Conservation (phyloP, 2,329 filamentous ascomycete species). For the Botrytis medusae region DNA sequence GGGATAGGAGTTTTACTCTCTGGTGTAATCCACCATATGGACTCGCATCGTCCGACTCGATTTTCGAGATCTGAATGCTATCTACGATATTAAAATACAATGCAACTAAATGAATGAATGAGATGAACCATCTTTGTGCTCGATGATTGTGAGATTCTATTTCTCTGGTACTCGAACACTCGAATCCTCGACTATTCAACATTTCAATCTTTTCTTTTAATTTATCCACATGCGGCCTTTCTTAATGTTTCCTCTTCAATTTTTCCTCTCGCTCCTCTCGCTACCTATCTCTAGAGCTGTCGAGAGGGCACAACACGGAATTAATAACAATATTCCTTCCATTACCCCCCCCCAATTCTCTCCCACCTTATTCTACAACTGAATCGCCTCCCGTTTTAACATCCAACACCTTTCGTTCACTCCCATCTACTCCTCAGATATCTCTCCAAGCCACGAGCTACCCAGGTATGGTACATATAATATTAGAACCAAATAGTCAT, state of each 20-base stretch:
- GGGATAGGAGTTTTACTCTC: not conserved
- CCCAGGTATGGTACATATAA: not conserved
- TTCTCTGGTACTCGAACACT: not conserved
- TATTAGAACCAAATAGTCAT: not conserved
- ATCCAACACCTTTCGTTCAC: not conserved
- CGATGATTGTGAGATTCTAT: not conserved
- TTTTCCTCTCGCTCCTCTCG: not conserved
- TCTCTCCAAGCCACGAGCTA: not conserved
- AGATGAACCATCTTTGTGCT: not conserved
- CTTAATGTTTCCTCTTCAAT: too few species aligned
- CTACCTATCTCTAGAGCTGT: not conserved
- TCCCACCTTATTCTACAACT: not conserved
- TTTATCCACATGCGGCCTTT: too few species aligned
- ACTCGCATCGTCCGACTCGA: constrained; percentile 6
- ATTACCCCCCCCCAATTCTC: not conserved
- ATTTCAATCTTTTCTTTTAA: not conserved
- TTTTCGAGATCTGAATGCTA: constrained; percentile 10
- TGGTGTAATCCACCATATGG: constrained; percentile 15
- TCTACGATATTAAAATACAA: constrained; percentile 8
- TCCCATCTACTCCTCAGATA: not conserved
- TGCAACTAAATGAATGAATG: not conserved
- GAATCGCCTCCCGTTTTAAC: not conserved
- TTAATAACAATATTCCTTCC: not conserved
- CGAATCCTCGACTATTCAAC: not conserved
- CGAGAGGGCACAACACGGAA: not conserved